Conservation (phyloP, 2,329 filamentous ascomycete species). For the Nemania sp. region DNA sequence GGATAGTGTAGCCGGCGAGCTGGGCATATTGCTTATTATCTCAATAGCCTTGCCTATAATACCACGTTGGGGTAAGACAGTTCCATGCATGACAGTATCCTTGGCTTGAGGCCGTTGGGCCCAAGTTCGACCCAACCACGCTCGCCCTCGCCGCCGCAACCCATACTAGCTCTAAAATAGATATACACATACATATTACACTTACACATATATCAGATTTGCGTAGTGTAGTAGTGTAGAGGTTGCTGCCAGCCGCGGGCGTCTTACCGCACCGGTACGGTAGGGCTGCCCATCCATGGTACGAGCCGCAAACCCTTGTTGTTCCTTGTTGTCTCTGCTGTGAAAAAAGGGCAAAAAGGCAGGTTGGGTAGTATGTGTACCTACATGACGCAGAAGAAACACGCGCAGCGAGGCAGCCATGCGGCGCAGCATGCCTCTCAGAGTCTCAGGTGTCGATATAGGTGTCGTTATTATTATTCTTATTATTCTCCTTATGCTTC, state of each 20-base stretch:
- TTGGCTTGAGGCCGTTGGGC: no score
- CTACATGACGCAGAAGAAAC: conserved; percentile 10
- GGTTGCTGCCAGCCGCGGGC: conserved; percentile 16
- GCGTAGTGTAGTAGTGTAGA: no score
- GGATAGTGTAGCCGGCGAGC: conserved; percentile 9
- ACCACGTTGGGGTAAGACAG: conserved; percentile 20
- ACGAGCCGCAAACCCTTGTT: no score
- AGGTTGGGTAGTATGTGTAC: neutral
- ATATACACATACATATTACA: no score
- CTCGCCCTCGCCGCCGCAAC: conserved; percentile 8
- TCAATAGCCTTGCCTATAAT: conserved; percentile 27
- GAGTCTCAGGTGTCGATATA: no score
- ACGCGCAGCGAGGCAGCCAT: conserved; percentile 14
- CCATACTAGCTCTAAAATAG: neutral
- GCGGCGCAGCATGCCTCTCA: conserved; percentile 17
- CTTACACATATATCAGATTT: no score
- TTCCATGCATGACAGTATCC: conserved; percentile 20
- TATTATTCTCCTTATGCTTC: neutral
- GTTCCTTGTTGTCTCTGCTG: no score
- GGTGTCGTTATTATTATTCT: no score
- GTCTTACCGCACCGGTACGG: conserved; percentile 1
- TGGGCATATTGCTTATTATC: conserved; percentile 25
- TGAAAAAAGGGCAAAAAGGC: neutral
- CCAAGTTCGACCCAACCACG: no score
- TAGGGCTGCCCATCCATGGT: no score